Base-by-base conservation (phyloP, 805 yeast genomes). In the Candida krabiensis region DNA sequence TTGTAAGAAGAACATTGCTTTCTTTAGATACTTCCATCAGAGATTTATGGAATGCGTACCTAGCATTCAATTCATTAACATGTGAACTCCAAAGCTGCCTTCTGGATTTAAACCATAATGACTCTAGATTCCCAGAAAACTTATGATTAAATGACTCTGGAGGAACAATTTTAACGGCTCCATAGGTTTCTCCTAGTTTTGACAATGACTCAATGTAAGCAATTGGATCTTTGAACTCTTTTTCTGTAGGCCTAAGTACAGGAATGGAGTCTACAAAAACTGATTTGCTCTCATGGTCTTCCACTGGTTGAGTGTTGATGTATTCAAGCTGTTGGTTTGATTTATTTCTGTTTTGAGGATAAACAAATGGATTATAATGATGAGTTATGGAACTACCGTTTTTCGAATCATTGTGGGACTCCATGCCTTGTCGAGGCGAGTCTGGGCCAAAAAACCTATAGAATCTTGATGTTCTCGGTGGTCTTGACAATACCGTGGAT, bases 121-220 rank as follows among this genome's bases (percentile, higher is more conserved):
- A 48, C 38, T 73, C 76, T 3, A 78, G 61, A 46, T 75, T 73
- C 15, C 64, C 49, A 9, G 58, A 41, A 35, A 61, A 63, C 9
- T 44, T 50, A 14, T 33, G 37, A 14, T 62, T 56, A 66, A 75
- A 76, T 2, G 48, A 51, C 0, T 42, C 41, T 0, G 91, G 90
- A 4, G 95, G 82, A 5, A 75, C 66, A 2, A 90, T 56, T 53
- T 89, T 90, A 30, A 88, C 61, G 52, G 93, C 89, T 0, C 96
- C 96, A 56, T 71, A 78, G 19, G 63, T 56, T 22, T 56, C 61
- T 2, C 93, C 96, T 8, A 70, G 50, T 0, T 70, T 66, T 9
- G 63, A 58, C 1, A 78, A 59, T 11, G 75, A 67, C 16, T 84
- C 82, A 13, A 86, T 64, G 47, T 80, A 83, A n/a, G 58, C 59